Evolutionary conservation across 1,284 basidiomycete species (phyloP), one percentile per base, ranked within the genome.

Genomic region (Ustilago sp.): DNA sequence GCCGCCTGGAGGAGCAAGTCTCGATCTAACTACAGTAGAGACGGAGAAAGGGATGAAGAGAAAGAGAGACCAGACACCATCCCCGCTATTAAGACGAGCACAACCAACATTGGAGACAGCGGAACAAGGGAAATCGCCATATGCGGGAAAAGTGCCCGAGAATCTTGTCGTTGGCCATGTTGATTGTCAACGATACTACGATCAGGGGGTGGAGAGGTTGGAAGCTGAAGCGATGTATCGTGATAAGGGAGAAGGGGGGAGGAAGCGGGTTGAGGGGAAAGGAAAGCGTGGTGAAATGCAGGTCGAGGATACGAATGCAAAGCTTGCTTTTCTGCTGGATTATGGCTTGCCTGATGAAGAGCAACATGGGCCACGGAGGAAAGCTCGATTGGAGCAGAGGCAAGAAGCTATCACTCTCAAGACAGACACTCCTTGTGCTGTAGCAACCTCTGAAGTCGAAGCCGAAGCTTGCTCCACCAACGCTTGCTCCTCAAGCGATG

Each of bases 171-270:
- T 73, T 0, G 36, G 64, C 4, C 70, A 73, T 19, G 38, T 73
- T 13, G 70, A 73, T 28, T 73, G 70, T 34, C 47, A 63, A n/a
- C n/a, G 47, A 19, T 73, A 56, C 47, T 73, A 73, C 52, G 64
- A 73, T 13, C 13, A 28, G 0, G 39, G 61, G 35, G 1, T 63
- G 15, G 57, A 28, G 4, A 43, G 23, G 36, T 28, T 72, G 11
- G 54, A 52, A 34, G 23, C 8, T n/a, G 56, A 36, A 12, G n/a
- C 45, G 4, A 48, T 28, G 45, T 48, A 23, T 35, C 55, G 50
- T 45, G 50, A 48, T 35, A 34, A 52, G 41, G 51, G 39, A 38
- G 15, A 41, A 39, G 7, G 0, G 32, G n/a, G n/a, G 4, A 17
- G 53, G 11, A 9, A 59, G 19, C 17, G 0, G 32, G 38, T 28